phyloP scores from a whole-genome alignment of 352 stramenopile species.

The Aphanomyces euteiches region DNA sequence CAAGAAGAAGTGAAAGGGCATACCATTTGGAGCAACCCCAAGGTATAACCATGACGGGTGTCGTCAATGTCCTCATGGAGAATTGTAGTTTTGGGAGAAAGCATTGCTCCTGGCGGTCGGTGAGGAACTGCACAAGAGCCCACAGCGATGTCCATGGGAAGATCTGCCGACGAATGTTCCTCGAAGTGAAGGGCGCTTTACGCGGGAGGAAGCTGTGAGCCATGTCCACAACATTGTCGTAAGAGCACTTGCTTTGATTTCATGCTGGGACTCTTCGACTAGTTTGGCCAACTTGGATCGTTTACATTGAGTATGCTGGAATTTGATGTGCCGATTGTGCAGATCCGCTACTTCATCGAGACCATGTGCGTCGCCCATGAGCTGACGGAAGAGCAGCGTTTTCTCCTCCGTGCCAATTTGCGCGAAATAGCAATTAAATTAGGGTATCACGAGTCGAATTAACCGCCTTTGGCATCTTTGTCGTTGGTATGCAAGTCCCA shows the following conservation, averaged over 20 bases:
- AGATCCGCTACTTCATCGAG: conserved; percentile 84
- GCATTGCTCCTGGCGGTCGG: conserved; percentile 74
- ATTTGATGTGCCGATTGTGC: conserved; percentile 68
- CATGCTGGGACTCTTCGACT: neutral
- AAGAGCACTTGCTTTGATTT: neutral
- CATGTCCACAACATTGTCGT: conserved; percentile 82
- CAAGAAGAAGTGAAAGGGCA: conserved; percentile 84
- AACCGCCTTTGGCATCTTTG: neutral
- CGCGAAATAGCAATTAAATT: conserved; percentile 49
- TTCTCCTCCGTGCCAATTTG: conserved; percentile 73
- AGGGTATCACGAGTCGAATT: neutral
- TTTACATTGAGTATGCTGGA: conserved; percentile 87
- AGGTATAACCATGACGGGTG: conserved; percentile 5
- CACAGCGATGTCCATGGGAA: conserved; percentile 73
- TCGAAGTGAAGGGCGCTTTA: conserved; percentile 41
- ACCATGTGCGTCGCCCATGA: conserved; percentile 85
- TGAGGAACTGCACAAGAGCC: conserved; percentile 75
- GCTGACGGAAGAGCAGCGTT: conserved; percentile 80
- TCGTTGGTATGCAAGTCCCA: conserved; percentile 1
- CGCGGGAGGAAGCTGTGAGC: conserved; percentile 74
- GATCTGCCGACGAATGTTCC: conserved; percentile 48
- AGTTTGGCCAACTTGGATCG: conserved; percentile 74
- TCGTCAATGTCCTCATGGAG: neutral
- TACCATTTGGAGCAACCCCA: conserved; percentile 76
- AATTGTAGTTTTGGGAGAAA: conserved; percentile 77